Base-by-base conservation (phyloP, 441 rosid species). In the Erodium trifolium region DNA sequence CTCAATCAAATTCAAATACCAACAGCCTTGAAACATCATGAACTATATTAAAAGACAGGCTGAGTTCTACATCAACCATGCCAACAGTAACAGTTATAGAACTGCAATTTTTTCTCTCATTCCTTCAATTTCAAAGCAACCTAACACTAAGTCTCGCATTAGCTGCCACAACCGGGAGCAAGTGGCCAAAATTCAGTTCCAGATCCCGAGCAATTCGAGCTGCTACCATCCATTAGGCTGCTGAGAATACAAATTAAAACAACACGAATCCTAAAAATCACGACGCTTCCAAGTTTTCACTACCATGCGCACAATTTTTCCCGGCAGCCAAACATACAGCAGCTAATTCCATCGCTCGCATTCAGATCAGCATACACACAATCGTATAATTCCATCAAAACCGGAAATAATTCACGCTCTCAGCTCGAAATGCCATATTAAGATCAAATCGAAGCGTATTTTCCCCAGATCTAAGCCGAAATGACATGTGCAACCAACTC, bases 381-480 rank as follows among this genome's bases (percentile, higher is more conserved):
- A 62, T 62, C 11, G 37, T 53, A 11, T 35, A 77, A 68, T 59
- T 65, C 59, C 13, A 49, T 5, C 62, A 71, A 39, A 43, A 51
- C 65, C 34, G 5, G 57, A 31, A 17, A 39, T 0, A 49, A 53
- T 70, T 34, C 51, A 35, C 4, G 23, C 9, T 31, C 63, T 31
- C 18, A n/a, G 71, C 16, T 17, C 59, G 47, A 53, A 49, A 71
- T 49, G 13, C 65, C 27, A 14, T 17, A 19, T 17, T 1, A 74
- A 29, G 18, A 70, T 67, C 78, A 67, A 82, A 85, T 79, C 84
- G 70, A 74, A 62, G 79, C 62, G 71, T 63, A 76, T 65, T 77
- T 57, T 47, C 74, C 73, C 76, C 89, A 87, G 96, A 91, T 91
- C 97, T 84, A 82, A 68, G 66, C 65, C n/a, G 68, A 10, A 60